Percentiles rank a stretch among this genome's conserved stretches.
Evolutionary conservation across 1,284 basidiomycete genomes (phyloP).

Genomic region (Erythrobasidium hasegawianum): DNA sequence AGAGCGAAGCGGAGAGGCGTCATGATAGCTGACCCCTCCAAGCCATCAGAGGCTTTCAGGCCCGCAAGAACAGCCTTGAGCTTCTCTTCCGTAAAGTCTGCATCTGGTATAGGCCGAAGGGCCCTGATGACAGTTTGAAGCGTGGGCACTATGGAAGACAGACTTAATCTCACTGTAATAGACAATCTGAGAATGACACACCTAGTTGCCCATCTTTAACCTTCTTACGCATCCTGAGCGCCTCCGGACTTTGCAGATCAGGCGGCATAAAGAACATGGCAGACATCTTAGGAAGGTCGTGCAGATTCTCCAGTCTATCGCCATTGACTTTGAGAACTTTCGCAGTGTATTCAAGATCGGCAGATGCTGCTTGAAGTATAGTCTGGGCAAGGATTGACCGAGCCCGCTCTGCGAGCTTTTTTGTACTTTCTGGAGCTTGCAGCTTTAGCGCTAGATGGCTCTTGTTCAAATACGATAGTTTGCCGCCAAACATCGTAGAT

Average conservation of each 20-base stretch:
- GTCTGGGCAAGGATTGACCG: background rate
- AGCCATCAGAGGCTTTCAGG: background rate
- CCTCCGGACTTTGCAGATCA: conserved; percentile 57
- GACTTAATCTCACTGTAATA: conserved; percentile 36
- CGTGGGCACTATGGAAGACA: background rate
- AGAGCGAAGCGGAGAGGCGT: conserved; percentile 68
- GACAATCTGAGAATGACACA: conserved; percentile 46
- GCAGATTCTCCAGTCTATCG: conserved; percentile 66
- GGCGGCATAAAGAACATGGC: conserved; percentile 74
- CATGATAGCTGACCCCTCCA: conserved; percentile 58
- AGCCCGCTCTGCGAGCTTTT: conserved; percentile 33
- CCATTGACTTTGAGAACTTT: conserved; percentile 47
- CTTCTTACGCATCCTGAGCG: conserved; percentile 57
- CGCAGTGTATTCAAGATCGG: background rate
- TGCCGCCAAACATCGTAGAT: conserved; percentile 64
- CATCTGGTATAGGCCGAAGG: background rate
- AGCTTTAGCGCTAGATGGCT: conserved; percentile 61
- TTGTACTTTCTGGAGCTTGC: conserved; percentile 8
- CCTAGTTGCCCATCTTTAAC: conserved; percentile 54
- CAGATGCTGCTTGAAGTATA: background rate
- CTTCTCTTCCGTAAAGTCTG: background rate
- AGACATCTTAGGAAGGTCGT: conserved; percentile 63
- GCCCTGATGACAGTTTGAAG: background rate
- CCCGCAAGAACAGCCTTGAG: conserved; percentile 5
- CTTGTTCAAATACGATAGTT: conserved; percentile 73